Percentiles rank a stretch among this genome's conserved stretches.
Conservation (phyloP, 2,329 filamentous ascomycete species). For the Penicillium crustosum region DNA sequence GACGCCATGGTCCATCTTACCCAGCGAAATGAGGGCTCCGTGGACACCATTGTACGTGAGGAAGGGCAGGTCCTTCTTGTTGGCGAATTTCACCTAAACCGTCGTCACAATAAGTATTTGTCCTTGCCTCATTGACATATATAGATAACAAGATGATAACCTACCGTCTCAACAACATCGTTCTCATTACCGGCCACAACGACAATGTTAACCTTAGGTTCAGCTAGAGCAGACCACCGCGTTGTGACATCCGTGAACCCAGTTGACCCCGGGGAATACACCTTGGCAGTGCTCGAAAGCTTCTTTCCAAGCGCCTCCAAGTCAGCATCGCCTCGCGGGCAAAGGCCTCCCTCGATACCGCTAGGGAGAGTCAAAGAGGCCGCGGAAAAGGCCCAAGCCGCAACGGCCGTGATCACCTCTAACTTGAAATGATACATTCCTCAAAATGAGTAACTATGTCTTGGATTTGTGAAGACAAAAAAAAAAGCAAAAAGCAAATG, state of each 20-base stretch:
- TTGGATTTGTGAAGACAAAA: not conserved
- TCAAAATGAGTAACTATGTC: not conserved
- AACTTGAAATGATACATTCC: not conserved
- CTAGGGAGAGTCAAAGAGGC: slow-evolving; percentile 9
- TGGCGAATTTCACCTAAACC: slow-evolving; percentile 49
- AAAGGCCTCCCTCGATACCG: slow-evolving; percentile 5
- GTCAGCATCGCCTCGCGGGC: slow-evolving; percentile 16
- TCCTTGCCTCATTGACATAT: not conserved
- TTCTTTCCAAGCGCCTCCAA: slow-evolving; percentile 20
- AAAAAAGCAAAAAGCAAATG: not conserved
- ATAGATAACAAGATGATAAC: slow-evolving; percentile 1
- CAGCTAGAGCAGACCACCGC: slow-evolving; percentile 50
- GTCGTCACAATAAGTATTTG: not conserved
- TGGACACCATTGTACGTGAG: slow-evolving; percentile 56
- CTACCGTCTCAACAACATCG: slow-evolving; percentile 53
- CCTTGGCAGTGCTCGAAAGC: slow-evolving; percentile 42
- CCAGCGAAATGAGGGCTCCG: slow-evolving; percentile 52
- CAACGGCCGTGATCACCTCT: slow-evolving; percentile 22
- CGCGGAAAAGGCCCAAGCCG: slow-evolving; percentile 25
- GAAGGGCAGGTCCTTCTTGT: slow-evolving; percentile 50
- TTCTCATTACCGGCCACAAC: slow-evolving; percentile 50
- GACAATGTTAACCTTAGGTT: slow-evolving; percentile 48
- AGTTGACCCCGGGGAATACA: slow-evolving; percentile 46
- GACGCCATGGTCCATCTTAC: slow-evolving; percentile 52
- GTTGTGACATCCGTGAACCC: slow-evolving; percentile 42